These are phyloP conservation scores for Blastobotrys serpentis DNA, from an alignment of 1,139 yeast species.

Conservation along the genomic window DNA sequence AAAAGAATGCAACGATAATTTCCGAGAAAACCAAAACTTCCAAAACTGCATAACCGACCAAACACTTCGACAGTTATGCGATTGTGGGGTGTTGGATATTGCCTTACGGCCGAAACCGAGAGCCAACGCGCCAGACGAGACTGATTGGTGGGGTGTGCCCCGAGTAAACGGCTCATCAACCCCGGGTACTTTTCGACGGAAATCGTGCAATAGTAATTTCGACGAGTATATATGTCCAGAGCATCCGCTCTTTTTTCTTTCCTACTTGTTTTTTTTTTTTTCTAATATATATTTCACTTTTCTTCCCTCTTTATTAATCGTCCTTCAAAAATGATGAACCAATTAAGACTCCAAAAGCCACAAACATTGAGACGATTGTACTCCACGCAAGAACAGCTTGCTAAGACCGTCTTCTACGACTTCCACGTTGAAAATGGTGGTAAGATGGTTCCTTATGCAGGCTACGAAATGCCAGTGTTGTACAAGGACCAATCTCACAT, in stretches of 20 bases:
- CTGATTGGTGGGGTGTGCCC: conserved; percentile 2
- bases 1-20: neutral
- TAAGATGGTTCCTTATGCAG: conserved; percentile 93
- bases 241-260: conserved; percentile 7
- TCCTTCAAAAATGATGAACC: conserved; percentile 8
- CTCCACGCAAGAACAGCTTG: conserved; percentile 28
- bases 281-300: conserved; percentile 3
- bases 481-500: conserved; percentile 81
- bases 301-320: neutral
- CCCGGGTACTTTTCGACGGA: conserved; percentile 3
- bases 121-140: neutral
- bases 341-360: conserved; percentile 13
- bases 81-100: conserved; percentile 5
- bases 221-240: neutral
- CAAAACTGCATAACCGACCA: neutral
- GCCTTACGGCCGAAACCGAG: neutral
- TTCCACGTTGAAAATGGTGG: conserved; percentile 79
- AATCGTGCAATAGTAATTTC: neutral
- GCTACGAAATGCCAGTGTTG: conserved; percentile 89
- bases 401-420: conserved; percentile 78
- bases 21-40: neutral
- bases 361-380: conserved; percentile 19
- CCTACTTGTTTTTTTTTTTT: conserved; percentile 1
- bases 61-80: neutral
- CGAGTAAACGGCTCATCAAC: neutral